Percentiles rank a stretch among this genome's conserved stretches.
Conservation (phyloP, 208 protist genomes). For the Leishmania aethiopica region DNA sequence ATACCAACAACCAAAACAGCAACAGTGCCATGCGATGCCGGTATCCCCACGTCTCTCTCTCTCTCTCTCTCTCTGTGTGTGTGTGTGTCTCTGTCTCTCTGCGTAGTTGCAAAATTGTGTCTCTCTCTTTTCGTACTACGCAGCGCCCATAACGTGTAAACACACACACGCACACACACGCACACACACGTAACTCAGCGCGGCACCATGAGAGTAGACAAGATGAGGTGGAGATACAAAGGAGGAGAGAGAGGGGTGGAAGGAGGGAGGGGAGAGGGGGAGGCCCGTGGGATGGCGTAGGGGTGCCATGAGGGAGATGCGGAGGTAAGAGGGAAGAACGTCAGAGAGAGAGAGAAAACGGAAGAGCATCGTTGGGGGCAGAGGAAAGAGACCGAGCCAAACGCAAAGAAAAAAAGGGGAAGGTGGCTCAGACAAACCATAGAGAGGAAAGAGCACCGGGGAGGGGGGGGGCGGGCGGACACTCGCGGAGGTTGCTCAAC, state of each 20-base stretch:
- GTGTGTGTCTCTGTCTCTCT: neutral
- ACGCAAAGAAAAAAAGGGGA: neutral
- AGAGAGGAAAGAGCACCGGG: neutral
- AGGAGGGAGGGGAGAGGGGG: neutral
- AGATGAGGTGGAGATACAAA: neutral
- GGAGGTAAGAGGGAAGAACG: slow-evolving; percentile 7
- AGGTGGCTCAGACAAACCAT: neutral
- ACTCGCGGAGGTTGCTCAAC: neutral
- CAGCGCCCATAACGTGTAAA: neutral
- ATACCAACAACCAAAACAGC: neutral
- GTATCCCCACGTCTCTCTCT: neutral
- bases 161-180: neutral
- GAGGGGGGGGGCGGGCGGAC: neutral
- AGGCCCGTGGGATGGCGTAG: neutral
- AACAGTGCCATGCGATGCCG: neutral
- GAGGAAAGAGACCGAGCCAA: neutral
- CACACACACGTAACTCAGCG: neutral
- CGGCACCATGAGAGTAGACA: neutral
- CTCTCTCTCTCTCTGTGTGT: too few species aligned
- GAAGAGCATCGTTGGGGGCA: neutral
- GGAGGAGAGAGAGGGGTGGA: slow-evolving; percentile 2
- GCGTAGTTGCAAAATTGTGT: neutral
- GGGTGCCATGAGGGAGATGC: neutral
- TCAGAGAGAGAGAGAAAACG: neutral
- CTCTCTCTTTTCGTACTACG: neutral